Conservation (phyloP, 2,329 filamentous ascomycete genomes). For the Tolypocladium inflatum region DNA sequence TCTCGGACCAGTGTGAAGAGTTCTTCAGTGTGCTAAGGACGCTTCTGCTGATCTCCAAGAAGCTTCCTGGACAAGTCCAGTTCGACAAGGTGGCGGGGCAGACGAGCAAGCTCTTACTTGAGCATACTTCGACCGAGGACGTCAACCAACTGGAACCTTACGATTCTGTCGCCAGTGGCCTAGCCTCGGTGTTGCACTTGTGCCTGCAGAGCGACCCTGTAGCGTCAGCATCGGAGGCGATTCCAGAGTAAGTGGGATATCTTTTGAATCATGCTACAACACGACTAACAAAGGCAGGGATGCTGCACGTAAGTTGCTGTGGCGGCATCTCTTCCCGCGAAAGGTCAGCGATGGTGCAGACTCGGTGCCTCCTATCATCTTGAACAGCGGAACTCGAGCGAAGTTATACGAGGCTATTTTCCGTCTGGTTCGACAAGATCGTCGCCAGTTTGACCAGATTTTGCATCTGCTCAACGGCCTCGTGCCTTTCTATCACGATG, state of each 20-base stretch:
- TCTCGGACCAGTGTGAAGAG: conserved; percentile 31
- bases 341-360: conserved; percentile 3
- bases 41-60: conserved; percentile 26
- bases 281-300: conserved; percentile 12
- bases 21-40: conserved; percentile 31
- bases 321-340: conserved; percentile 54
- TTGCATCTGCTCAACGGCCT: conserved; percentile 29
- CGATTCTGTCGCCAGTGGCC: conserved; percentile 19
- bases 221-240: conserved; percentile 9
- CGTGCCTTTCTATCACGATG: conserved; percentile 28
- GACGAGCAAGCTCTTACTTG: conserved; percentile 23
- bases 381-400: conserved; percentile 46
- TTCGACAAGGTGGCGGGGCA: conserved; percentile 18
- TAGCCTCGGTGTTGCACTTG: conserved; percentile 17
- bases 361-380: conserved; percentile 29
- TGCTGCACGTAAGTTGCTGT: conserved; percentile 39
- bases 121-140: conserved; percentile 29
- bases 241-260: conserved; percentile 15
- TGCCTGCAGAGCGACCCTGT: conserved; percentile 20
- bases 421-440: conserved; percentile 41
- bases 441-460: conserved; percentile 37
- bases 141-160: conserved; percentile 15
- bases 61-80: conserved; percentile 18
- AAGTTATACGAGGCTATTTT: conserved; percentile 53
- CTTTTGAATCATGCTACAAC: not conserved